Conservation (phyloP, 179 eudicot genomes). For the Silene vulgaris region DNA sequence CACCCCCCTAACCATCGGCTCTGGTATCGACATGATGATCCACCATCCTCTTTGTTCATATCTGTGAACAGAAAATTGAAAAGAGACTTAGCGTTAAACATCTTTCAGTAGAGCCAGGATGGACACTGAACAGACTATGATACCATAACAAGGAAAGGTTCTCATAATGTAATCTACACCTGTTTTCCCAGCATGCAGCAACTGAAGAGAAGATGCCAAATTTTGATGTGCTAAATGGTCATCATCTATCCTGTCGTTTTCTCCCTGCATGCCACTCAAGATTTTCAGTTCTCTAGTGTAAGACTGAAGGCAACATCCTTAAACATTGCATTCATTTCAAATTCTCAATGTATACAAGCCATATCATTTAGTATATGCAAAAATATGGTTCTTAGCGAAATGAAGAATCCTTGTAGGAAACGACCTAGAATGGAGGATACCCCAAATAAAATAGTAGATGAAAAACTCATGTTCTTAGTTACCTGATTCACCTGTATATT, state of each 20-base stretch:
- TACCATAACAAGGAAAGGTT: constrained; percentile 5
- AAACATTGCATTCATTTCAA: not conserved
- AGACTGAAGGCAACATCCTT: not conserved
- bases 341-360: not conserved
- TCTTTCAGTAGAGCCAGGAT: not conserved
- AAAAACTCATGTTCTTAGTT: constrained; percentile 10
- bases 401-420: not conserved
- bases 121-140: constrained; percentile 15
- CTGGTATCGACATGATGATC: constrained; percentile 40
- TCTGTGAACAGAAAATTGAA: constrained; percentile 33
- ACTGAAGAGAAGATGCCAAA: constrained; percentile 14
- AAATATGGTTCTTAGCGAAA: not conserved
- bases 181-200: constrained; percentile 13
- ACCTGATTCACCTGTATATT: constrained; percentile 35
- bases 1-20: constrained; percentile 94
- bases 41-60: constrained; percentile 22
- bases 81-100: constrained; percentile 20
- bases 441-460: constrained; percentile 11
- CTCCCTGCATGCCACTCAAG: constrained; percentile 21
- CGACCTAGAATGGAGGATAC: not conserved
- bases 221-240: constrained; percentile 9
- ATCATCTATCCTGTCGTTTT: constrained; percentile 4
- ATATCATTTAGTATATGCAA: not conserved
- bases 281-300: constrained; percentile 10
- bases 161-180: not conserved